Base-by-base conservation (phyloP, 345 rosid genomes). In the Salix arbutifolia region DNA sequence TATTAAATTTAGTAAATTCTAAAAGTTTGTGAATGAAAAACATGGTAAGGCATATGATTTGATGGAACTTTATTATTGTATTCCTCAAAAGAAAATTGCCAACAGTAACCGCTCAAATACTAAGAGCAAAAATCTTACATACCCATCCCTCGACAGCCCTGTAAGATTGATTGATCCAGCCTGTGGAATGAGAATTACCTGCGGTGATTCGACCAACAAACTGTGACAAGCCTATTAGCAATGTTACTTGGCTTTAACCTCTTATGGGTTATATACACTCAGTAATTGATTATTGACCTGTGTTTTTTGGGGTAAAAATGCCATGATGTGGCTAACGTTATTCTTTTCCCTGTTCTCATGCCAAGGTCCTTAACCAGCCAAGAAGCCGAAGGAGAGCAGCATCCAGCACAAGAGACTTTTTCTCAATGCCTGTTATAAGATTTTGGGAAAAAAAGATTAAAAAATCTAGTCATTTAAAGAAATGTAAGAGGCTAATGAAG, bases 361-460 rank as follows among this genome's bases (percentile, higher is more conserved):
- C 98, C 64, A 92, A 79, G 26, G 97, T 88, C 76, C 98, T 87
- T 70, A 92, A 74, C 97, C 97, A 94, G 72, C 91, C 85, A 76
- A 91, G 92, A 73, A 91, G 78, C 46, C 87, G 71, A 61, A 91
- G 97, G 78, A 90, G 94, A 21, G 87, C 98, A 77, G 74, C 75
- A 83, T 92, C 98, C 74, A 92, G 66, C 74, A 88, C 48, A 23
- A 82, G 86, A 70, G 95, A 90, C 84, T 81, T 94, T 84, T 86
- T 92, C 92, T 90, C 97, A 70, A 94, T 86, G 53, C 98, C 95
- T 89, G 74, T 37, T 33, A 65, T 10, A 23, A 60, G 23, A 53
- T 19, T 52, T 6, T 4, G 58, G 10, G 58, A n/a, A 6, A 18
- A 2, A 8, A 31, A 67, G 6, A 67, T 26, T 23, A 37, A 74